Evolutionary conservation across 495 filamentous ascomycete genomes (phyloP).

Genomic region (Beverwykella pulmonaria): DNA sequence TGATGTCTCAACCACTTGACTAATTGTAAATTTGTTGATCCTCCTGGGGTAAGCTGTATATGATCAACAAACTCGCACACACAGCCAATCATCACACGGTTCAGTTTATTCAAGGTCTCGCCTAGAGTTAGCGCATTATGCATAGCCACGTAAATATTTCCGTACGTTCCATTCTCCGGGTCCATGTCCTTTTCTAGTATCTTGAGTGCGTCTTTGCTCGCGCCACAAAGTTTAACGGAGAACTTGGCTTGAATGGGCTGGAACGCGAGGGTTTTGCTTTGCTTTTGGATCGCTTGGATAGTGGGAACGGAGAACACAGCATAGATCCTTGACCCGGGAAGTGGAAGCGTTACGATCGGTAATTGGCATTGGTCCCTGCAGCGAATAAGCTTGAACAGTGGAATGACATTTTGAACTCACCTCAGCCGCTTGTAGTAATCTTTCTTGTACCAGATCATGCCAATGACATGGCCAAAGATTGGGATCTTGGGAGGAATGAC

Average conservation of each 20-base stretch:
- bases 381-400: too few relatives aligned
- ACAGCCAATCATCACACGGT: constrained; percentile 1
- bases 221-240: background rate
- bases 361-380: too few relatives aligned
- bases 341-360: background rate
- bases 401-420: too few relatives aligned
- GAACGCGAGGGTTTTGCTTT: background rate
- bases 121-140: background rate
- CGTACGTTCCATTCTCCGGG: background rate
- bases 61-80: background rate
- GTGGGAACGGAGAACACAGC: background rate
- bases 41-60: background rate
- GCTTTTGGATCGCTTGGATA: constrained; percentile 3
- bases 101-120: background rate
- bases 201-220: background rate
- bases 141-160: background rate
- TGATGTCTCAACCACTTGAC: background rate
- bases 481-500: background rate
- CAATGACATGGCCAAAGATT: background rate
- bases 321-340: constrained; percentile 3
- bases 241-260: background rate
- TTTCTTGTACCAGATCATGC: constrained; percentile 5
- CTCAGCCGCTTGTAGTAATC: background rate
- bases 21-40: background rate
- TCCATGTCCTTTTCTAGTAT: background rate